Evolutionary conservation across 2,329 filamentous ascomycete species (phyloP), one percentile per base, ranked within the genome.

Genomic region (Penicillium polonicum): DNA sequence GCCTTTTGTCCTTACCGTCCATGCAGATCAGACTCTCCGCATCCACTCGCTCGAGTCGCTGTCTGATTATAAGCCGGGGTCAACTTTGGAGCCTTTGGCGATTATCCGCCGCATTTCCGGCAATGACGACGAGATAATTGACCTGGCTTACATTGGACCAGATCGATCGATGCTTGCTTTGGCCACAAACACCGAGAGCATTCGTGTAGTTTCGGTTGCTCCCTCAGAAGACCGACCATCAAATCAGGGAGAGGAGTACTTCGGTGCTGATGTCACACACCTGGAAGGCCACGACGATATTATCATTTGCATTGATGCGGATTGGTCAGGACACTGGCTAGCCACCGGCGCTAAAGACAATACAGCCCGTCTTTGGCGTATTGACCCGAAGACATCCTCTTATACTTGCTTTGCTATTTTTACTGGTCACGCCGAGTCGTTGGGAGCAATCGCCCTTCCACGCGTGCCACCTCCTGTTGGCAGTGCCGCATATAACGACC

Each of bases 271-370:
- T 69, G 83, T 96, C 39, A 90, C 88, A 2, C 80, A 94, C 25
- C 81, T 99, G 2, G 91, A 90, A 70, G 94, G 94, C 1, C 94
- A 99, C 66, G 88, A 92, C 49, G 94, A 99, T 66, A 97, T 99
- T 51, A 90, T 99, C 59, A 96, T 99, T 66, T 92, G 92, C 58
- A 80, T 99, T 41, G 92, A 97, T 71, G 87, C 91, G 3, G 94
- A 99, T 76, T 96, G 92, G 91, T 97, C 94, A 10, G 95, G 95
- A 0, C 88, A 94, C 72, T 99, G 94, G 94, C 84, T 99, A 39
- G 93, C 89, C 13, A 97, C 94, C 1, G 94, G 93, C 52, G 91
- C 94, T 23, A 99, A 99, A 76, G 94, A 99, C 73, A 99, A 97
- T 70, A 94, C 90, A 3, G 94, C 93, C 19, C 87, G 90, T 63